Evolutionary conservation across 2,329 filamentous ascomycete genomes (phyloP).

Genomic region (Neonectria punicea): DNA sequence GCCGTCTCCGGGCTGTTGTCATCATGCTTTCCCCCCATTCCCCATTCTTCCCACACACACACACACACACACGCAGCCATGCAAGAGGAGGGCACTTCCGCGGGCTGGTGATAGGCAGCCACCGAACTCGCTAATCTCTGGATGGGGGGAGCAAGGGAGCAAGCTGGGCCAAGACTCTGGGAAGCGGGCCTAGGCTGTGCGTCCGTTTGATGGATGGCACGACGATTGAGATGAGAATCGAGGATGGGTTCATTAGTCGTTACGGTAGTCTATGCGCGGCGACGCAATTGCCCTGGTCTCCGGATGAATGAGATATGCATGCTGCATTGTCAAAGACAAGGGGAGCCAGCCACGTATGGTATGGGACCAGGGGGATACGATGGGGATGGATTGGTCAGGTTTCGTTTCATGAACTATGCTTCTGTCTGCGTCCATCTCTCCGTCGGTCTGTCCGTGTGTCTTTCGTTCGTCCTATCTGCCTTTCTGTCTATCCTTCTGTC

Average conservation of each 20-base stretch:
- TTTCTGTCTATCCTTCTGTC: background rate
- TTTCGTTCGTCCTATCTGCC: background rate
- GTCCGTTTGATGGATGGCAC: background rate
- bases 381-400: background rate
- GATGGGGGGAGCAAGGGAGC: constrained; percentile 19
- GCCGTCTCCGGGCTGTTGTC: constrained; percentile 6
- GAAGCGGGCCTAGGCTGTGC: background rate
- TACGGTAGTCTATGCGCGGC: background rate
- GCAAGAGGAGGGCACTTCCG: background rate
- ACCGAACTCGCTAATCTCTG: constrained; percentile 40
- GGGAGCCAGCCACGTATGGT: background rate
- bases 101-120: constrained; percentile 34
- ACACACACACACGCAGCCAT: background rate
- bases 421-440: background rate
- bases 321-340: constrained; percentile 10
- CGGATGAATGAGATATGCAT: constrained; percentile 23
- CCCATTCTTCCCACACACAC: constrained; percentile 7
- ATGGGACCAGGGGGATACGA: background rate
- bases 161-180: background rate
- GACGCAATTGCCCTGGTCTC: constrained; percentile 11
- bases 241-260: background rate
- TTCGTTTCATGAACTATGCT: too few species aligned
- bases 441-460: too few species aligned
- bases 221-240: background rate
- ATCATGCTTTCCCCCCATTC: constrained; percentile 19